phyloP scores from a whole-genome alignment of 2,329 filamentous ascomycete genomes.

The Dactylonectria macrodidyma region DNA sequence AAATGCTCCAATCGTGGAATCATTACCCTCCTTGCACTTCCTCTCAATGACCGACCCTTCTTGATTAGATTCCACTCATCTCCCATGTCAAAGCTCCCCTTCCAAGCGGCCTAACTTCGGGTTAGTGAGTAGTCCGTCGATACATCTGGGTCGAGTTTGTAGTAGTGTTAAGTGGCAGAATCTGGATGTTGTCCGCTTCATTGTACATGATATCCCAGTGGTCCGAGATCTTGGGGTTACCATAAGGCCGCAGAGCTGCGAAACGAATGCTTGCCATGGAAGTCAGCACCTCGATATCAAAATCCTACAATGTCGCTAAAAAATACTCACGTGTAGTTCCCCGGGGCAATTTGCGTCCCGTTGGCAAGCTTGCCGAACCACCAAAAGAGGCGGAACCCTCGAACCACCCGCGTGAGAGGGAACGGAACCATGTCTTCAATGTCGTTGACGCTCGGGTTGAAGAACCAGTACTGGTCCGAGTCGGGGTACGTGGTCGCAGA shows the following conservation, averaged over 20 bases:
- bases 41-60: neutral
- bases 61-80: neutral
- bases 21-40: neutral
- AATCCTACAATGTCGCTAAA: constrained; percentile 12
- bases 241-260: constrained; percentile 59
- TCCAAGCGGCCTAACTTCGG: neutral
- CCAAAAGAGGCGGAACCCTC: constrained; percentile 54
- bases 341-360: constrained; percentile 57
- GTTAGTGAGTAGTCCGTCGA: constrained; percentile 26
- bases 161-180: constrained; percentile 51
- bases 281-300: constrained; percentile 26
- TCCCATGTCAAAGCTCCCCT: neutral
- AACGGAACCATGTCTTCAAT: constrained; percentile 57
- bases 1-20: neutral
- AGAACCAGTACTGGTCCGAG: constrained; percentile 51
- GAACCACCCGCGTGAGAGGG: constrained; percentile 53
- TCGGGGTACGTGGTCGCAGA: constrained; percentile 58
- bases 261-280: constrained; percentile 54
- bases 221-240: constrained; percentile 56
- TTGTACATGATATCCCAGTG: constrained; percentile 59
- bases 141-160: constrained; percentile 44
- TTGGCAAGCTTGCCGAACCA: constrained; percentile 61
- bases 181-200: constrained; percentile 52
- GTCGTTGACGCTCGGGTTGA: constrained; percentile 54
- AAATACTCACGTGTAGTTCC: constrained; percentile 57